phyloP scores from a whole-genome alignment of 768 basidiomycete genomes.

The Tricholoma flavovirens region DNA sequence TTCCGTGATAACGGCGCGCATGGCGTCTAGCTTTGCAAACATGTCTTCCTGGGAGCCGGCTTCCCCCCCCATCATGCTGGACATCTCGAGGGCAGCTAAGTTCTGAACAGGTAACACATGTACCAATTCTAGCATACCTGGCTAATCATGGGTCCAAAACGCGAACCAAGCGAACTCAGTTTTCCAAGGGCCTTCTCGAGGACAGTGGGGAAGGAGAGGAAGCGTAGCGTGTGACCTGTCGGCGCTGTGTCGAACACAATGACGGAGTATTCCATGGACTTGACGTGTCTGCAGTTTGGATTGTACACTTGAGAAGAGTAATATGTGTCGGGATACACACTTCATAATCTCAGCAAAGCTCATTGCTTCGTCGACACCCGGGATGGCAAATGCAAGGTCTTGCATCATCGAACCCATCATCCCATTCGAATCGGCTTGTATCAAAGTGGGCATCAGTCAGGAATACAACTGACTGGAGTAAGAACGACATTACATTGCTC shows the following conservation, averaged over 20 bases:
- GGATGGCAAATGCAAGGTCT: slow-evolving; percentile 97
- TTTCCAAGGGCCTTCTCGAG: slow-evolving; percentile 97
- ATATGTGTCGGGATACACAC: slow-evolving; percentile 37
- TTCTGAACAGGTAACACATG: background rate
- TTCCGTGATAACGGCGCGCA: slow-evolving; percentile 96
- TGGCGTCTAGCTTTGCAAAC: slow-evolving; percentile 96
- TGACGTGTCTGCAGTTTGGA: slow-evolving; percentile 72
- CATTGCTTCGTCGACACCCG: slow-evolving; percentile 99
- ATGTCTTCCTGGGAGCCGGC: slow-evolving; percentile 92
- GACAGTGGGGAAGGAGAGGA: slow-evolving; percentile 97
- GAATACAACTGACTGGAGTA: background rate
- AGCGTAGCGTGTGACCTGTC: slow-evolving; percentile 96
- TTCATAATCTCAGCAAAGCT: slow-evolving; percentile 99
- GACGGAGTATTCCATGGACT: slow-evolving; percentile 99
- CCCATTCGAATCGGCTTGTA: slow-evolving; percentile 76
- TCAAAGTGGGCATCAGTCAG: slow-evolving; percentile 1
- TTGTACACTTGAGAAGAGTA: slow-evolving; percentile 3
- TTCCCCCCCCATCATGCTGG: slow-evolving; percentile 92
- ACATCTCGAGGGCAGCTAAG: slow-evolving; percentile 54
- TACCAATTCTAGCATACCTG: slow-evolving; percentile 38
- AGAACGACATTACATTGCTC: slow-evolving; percentile 69
- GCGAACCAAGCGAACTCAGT: slow-evolving; percentile 85
- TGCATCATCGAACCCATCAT: slow-evolving; percentile 99
- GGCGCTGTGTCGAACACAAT: slow-evolving; percentile 99
- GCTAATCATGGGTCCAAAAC: slow-evolving; percentile 96